A percentile compares a stretch with the other conserved stretches of the same genome.
Evolutionary conservation across 2,329 filamentous ascomycete species (phyloP).

Genomic region (Verticillium tricorpus): DNA sequence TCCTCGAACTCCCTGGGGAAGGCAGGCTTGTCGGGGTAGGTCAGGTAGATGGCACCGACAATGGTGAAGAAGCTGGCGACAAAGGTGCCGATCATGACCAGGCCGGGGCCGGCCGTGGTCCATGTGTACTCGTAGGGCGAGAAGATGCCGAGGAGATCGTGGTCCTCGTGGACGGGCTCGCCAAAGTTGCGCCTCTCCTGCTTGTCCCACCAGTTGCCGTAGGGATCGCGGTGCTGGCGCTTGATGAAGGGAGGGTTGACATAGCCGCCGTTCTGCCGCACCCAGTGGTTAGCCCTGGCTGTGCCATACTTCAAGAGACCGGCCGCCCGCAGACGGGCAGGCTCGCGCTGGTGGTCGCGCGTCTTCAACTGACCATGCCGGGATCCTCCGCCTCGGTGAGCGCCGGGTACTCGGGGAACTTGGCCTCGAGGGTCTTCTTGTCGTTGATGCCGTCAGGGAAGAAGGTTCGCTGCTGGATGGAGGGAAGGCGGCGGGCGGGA

Average conservation of each 20-base stretch:
- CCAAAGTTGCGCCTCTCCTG: slow-evolving; percentile 97
- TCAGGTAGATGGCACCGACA: slow-evolving; percentile 61
- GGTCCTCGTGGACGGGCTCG: slow-evolving; percentile 94
- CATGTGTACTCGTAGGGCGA: slow-evolving; percentile 87
- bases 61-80: slow-evolving; percentile 59
- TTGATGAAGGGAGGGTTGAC: slow-evolving; percentile 76
- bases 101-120: slow-evolving; percentile 64
- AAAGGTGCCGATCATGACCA: slow-evolving; percentile 65
- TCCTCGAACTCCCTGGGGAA: slow-evolving; percentile 67
- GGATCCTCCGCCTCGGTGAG: slow-evolving; percentile 61
- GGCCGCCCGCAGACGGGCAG: neutral
- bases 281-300: slow-evolving; percentile 16
- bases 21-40: slow-evolving; percentile 68
- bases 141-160: slow-evolving; percentile 88
- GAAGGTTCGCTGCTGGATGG: slow-evolving; percentile 49
- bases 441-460: slow-evolving; percentile 45
- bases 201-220: slow-evolving; percentile 94
- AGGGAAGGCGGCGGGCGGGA: slow-evolving; percentile 43
- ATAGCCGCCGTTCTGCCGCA: slow-evolving; percentile 76
- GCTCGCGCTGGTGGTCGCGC: neutral
- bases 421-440: slow-evolving; percentile 43
- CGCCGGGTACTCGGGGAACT: slow-evolving; percentile 42
- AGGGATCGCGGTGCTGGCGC: slow-evolving; percentile 87
- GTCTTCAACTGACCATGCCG: slow-evolving; percentile 49
- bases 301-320: neutral